Evolutionary conservation across 331 rosid species (phyloP), one percentile per base, ranked within the genome.

Genomic region (Acacia concinna): DNA sequence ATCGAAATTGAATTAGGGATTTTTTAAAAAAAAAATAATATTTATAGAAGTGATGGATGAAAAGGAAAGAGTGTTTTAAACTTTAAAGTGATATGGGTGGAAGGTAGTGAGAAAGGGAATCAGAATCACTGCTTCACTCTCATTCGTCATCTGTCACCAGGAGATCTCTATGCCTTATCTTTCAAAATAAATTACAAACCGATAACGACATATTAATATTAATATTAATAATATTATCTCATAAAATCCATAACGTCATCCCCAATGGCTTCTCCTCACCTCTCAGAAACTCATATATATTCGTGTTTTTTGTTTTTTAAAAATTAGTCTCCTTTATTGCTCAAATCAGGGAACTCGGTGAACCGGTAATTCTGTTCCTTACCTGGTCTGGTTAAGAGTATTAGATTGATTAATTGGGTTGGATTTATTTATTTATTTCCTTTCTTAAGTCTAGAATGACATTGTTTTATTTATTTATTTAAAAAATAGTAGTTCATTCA

Each of bases 21-120:
- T n/a, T 49, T 23, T 20, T 52, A n/a, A 18, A 6, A 51, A 51
- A 20, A 51, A 6, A 21, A 8, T 54, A 44, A 14, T 15, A 54
- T 54, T 54, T 8, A 54, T n/a, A 54, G 62, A 8, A 21, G 23
- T 8, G 30, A 21, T 47, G 21, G 54, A n/a, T 38, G 41, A 38
- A 38, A 38, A 38, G 1, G 41, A 38, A 9, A 54, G 21, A 8
- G 30, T n/a, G 4, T 6, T 52, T 52, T 8, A 2, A 21, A n/a
- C 1, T 52, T 52, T 8, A 2, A 21, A n/a, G 7, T 6, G 62
- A 21, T 0, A 56, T 56, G 72, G 18, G 9, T 40, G 54, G 54
- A 68, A 28, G 40, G 60, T 75, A 41, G 73, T 23, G 38, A 75
- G 49, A 23, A 23, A 41, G 17, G 62, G 68, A 75, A 65, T 67